These are phyloP conservation scores for Papiliotrema terrestris DNA, from an alignment of 1,284 basidiomycete genomes.

Conservation along the genomic window DNA sequence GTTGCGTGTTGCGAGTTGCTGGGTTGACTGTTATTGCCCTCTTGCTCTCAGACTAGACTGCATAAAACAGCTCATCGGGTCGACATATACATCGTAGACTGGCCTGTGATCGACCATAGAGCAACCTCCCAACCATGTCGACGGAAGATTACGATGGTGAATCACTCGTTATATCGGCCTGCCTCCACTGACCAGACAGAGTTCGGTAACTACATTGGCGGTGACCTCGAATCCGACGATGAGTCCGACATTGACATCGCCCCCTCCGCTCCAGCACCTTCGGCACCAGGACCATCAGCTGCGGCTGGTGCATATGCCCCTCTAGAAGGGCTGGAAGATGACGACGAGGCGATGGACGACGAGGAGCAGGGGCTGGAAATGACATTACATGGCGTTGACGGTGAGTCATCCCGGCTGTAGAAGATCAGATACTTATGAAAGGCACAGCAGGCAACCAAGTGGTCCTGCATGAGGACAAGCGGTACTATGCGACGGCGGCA, in stretches of 20 bases:
- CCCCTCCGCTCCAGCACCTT: slow-evolving; percentile 18
- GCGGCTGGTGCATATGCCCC: slow-evolving; percentile 37
- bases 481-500: slow-evolving; percentile 90
- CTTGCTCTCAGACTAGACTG: neutral
- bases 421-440: slow-evolving; percentile 6
- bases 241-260: slow-evolving; percentile 50
- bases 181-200: slow-evolving; percentile 29
- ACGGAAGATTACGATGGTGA: slow-evolving; percentile 50
- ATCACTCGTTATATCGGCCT: slow-evolving; percentile 4
- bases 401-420: slow-evolving; percentile 20
- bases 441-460: slow-evolving; percentile 64
- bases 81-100: neutral
- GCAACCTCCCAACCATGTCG: slow-evolving; percentile 31
- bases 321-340: slow-evolving; percentile 47
- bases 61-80: neutral
- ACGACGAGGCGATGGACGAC: slow-evolving; percentile 42
- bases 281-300: slow-evolving; percentile 33
- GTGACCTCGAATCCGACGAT: slow-evolving; percentile 84
- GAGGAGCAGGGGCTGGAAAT: slow-evolving; percentile 39
- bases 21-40: neutral
- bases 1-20: too few species aligned
- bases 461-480: slow-evolving; percentile 93
- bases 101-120: neutral
- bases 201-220: slow-evolving; percentile 95
- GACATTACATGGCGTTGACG: slow-evolving; percentile 44